A percentile compares a stretch with the other conserved stretches of the same genome.
phyloP scores from a whole-genome alignment of 345 rosid species.

The Linum lewisii region DNA sequence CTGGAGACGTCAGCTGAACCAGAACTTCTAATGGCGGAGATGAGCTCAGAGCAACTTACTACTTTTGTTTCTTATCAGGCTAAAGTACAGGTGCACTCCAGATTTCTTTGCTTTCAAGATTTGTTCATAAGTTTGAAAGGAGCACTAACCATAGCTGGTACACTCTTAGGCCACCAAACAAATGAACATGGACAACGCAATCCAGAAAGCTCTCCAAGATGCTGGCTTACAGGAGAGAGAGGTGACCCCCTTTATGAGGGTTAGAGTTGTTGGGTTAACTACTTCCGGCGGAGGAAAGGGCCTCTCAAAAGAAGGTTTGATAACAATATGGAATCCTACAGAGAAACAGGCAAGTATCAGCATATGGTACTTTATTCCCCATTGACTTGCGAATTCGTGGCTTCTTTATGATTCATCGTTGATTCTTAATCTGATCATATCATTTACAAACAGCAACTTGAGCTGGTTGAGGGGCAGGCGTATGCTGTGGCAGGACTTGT shows the following conservation, averaged over 20 bases:
- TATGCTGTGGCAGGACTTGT: conserved; percentile 52
- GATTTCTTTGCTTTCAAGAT: conserved; percentile 9
- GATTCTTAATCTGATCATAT: conserved; percentile 3
- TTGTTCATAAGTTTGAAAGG: conserved; percentile 7
- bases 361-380: conserved; percentile 3
- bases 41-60: conserved; percentile 74
- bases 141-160: conserved; percentile 17
- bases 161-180: conserved; percentile 54
- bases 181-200: conserved; percentile 47
- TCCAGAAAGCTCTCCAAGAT: conserved; percentile 57
- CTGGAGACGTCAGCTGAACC: conserved; percentile 88
- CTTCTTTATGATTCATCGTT: conserved; percentile 2
- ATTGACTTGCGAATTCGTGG: conserved; percentile 1
- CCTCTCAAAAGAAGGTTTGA: conserved; percentile 50
- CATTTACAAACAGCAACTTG: conserved; percentile 42
- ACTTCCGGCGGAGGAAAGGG: conserved; percentile 24
- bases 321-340: conserved; percentile 92
- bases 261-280: conserved; percentile 68
- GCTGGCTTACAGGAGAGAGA: conserved; percentile 68
- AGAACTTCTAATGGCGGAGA: conserved; percentile 87
- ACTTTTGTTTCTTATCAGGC: conserved; percentile 58
- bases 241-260: conserved; percentile 80
- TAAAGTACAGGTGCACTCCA: conserved; percentile 57
- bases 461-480: conserved; percentile 80
- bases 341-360: conserved; percentile 58